These are phyloP conservation scores for Durotheca rogersii DNA, from an alignment of 495 filamentous ascomycete genomes.

Conservation along the genomic window DNA sequence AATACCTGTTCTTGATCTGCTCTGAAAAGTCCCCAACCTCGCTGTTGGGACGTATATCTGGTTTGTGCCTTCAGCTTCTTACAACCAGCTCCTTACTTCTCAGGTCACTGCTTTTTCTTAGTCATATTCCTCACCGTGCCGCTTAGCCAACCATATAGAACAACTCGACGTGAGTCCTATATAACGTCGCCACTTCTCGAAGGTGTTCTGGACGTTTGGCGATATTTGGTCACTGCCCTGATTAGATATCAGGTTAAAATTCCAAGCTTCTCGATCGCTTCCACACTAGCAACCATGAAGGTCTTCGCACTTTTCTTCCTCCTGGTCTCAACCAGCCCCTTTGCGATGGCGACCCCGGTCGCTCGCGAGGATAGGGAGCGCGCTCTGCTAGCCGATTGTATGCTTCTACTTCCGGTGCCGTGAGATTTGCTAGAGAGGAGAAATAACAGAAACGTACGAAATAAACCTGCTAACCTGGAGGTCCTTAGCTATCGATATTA, in stretches of 20 bases:
- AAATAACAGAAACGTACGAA: background rate
- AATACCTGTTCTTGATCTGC: slow-evolving; percentile 13
- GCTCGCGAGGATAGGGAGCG: slow-evolving; percentile 4
- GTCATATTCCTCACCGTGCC: slow-evolving; percentile 1
- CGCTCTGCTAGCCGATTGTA: background rate
- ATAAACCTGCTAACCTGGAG: background rate
- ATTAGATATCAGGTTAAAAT: background rate
- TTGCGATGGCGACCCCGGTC: slow-evolving; percentile 12
- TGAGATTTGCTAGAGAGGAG: background rate
- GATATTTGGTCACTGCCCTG: background rate
- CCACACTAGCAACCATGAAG: slow-evolving; percentile 25
- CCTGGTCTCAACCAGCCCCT: slow-evolving; percentile 18
- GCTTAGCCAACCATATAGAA: background rate
- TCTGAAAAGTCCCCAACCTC: background rate
- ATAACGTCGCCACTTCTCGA: background rate
- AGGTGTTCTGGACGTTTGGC: background rate
- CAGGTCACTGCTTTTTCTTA: slow-evolving; percentile 13
- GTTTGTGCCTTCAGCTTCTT: background rate
- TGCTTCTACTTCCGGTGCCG: background rate
- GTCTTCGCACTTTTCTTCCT: slow-evolving; percentile 12
- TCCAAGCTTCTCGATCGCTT: slow-evolving; percentile 7
- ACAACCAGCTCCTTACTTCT: background rate
- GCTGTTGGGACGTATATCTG: slow-evolving; percentile 12
- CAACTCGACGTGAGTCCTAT: slow-evolving; percentile 3
- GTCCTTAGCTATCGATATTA: slow-evolving; percentile 5